Conservation (phyloP, 345 rosid genomes). For the Hibiscus syriacus region DNA sequence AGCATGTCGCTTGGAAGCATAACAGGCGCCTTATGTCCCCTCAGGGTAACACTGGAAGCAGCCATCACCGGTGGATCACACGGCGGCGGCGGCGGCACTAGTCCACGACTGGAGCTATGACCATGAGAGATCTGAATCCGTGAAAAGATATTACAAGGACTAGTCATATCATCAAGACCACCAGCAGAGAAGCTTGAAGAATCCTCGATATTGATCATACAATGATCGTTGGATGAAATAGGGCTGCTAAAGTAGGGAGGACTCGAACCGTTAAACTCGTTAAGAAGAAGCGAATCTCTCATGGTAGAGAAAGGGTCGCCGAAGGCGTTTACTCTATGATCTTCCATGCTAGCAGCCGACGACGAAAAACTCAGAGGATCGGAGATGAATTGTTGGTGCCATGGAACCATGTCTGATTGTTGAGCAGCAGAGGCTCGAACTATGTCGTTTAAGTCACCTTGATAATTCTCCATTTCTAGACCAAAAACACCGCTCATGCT, state of each 20-base stretch:
- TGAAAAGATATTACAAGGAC: slow-evolving; percentile 39
- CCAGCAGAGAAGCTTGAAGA: slow-evolving; percentile 4
- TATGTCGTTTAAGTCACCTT: slow-evolving; percentile 77
- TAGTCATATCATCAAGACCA: slow-evolving; percentile 19
- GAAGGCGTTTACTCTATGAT: slow-evolving; percentile 23
- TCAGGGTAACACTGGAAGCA: slow-evolving; percentile 22
- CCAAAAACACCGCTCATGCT: slow-evolving; percentile 44
- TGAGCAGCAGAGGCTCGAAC: slow-evolving; percentile 31
- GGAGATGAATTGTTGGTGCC: slow-evolving; percentile 22
- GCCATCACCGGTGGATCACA: slow-evolving; percentile 34
- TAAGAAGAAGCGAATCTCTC: slow-evolving; percentile 65
- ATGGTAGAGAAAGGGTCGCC: slow-evolving; percentile 77
- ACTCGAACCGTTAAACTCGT: slow-evolving; percentile 23
- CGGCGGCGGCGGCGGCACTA: slow-evolving; percentile 18
- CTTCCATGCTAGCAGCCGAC: slow-evolving; percentile 6
- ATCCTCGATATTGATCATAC: not conserved
- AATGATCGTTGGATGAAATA: not conserved
- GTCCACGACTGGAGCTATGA: slow-evolving; percentile 18
- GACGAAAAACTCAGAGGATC: slow-evolving; percentile 17
- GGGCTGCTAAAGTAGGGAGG: slow-evolving; percentile 11
- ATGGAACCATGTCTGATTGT: slow-evolving; percentile 4
- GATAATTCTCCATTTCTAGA: slow-evolving; percentile 55
- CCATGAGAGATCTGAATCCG: slow-evolving; percentile 62
- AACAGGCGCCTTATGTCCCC: slow-evolving; percentile 28
- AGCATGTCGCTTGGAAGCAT: slow-evolving; percentile 30